These are phyloP conservation scores for Acanthamoeba culbertsoni DNA, from an alignment of 208 protist genomes.

Conservation along the genomic window DNA sequence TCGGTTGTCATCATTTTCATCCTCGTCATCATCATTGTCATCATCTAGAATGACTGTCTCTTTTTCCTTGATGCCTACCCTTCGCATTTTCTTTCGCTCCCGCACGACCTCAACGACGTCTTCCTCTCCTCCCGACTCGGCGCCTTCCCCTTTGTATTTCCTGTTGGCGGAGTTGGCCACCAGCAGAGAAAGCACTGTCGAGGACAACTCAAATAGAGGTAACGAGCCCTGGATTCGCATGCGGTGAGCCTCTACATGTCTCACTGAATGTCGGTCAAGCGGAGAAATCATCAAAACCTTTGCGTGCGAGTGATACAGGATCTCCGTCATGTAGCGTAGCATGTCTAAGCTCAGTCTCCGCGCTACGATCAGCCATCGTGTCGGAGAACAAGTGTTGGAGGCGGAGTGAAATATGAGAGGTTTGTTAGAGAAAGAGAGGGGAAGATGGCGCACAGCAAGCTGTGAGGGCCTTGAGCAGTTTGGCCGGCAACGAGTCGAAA, in stretches of 20 bases:
- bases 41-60: no score
- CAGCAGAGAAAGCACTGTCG: background rate
- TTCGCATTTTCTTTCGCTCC: background rate
- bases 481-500: background rate
- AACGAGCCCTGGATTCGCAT: background rate
- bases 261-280: background rate
- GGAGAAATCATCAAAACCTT: background rate
- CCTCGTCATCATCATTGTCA: background rate
- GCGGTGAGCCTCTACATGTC: background rate
- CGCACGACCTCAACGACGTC: background rate
- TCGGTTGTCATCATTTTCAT: background rate
- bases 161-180: conserved; percentile 3
- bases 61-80: no score
- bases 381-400: background rate
- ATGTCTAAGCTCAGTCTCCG: background rate
- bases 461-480: conserved; percentile 33
- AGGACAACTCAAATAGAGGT: background rate
- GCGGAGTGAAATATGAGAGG: background rate
- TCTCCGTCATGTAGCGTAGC: conserved; percentile 44
- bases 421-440: background rate
- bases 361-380: background rate
- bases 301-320: background rate
- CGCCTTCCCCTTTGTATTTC: background rate
- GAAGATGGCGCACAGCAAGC: conserved; percentile 13
- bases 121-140: background rate